Base-by-base conservation (phyloP, 371 early-diverging fungal species). In the Zancudomyces culisetae region DNA sequence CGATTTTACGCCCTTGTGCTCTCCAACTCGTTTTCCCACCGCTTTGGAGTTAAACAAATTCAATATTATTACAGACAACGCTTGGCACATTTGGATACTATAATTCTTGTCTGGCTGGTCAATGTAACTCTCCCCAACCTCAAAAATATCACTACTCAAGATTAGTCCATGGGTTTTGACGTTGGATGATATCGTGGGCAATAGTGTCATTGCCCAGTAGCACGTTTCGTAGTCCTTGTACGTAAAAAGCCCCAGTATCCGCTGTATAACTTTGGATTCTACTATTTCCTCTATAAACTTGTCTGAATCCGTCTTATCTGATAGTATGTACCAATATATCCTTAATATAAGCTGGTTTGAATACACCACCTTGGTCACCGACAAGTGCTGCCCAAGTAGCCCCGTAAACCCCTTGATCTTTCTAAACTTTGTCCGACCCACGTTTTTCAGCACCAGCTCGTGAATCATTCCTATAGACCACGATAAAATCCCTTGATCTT, bases 391-490 rank as follows among this genome's bases (percentile, higher is more conserved):
- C 26, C 61, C 58, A 54, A 66, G 51, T 52, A 56, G 52, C 27
- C 57, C 59, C 35, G 59, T 58, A n/a, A 66, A 30, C 12, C 51
- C 45, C 2, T 60, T 53, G 20, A 54, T 45, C 41, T 27, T 51
- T 2, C 56, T 64, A 52, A 66, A 57, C 52, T 48, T 35, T 40
- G 42, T 13, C 35, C 46, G 52, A 29, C 68, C 66, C 4, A 62
- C 54, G 13, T 52, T 54, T 29, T 67, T 65, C 50, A 63, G 54
- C 18, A 60, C 64, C 40, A 66, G 55, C 56, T 66, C 66, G 48
- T 66, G 66, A 45, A 66, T 30, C 27, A 66, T 53, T 18, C 68
- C 68, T 29, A 68, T 60, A n/a, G 66, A 64, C 66, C 66, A 66
- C 27, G 66, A 66, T 23, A 63, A 46, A 27, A 68, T 62, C 43